Conservation (phyloP, 2,329 filamentous ascomycete species). For the Cladosporium colombiae region DNA sequence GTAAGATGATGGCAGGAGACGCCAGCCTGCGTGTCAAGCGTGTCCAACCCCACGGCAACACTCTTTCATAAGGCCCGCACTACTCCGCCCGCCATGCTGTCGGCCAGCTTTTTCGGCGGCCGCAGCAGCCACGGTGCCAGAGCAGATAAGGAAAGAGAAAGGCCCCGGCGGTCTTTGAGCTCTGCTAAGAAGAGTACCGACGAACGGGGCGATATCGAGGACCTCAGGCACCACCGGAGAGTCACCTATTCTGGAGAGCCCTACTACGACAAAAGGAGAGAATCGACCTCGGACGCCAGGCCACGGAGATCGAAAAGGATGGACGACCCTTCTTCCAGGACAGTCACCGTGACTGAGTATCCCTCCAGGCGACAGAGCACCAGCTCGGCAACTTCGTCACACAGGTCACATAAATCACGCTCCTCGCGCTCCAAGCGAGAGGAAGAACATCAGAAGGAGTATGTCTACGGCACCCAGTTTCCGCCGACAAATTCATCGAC, state of each 20-base stretch:
- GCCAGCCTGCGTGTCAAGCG: conserved; percentile 15
- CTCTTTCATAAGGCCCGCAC: conserved; percentile 4
- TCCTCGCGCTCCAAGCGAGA: conserved; percentile 16
- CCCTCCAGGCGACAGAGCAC: conserved; percentile 15
- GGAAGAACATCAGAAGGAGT: conserved; percentile 8
- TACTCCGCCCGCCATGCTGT: conserved; percentile 22
- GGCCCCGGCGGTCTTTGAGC: conserved; percentile 24
- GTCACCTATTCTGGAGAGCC: conserved; percentile 40
- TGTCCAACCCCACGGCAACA: conserved; percentile 15
- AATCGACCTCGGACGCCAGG: neutral
- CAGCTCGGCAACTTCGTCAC: conserved; percentile 14
- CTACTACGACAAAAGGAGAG: conserved; percentile 23
- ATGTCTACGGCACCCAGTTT: conserved; percentile 20
- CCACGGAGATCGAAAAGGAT: conserved; percentile 1
- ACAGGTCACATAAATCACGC: conserved; percentile 14
- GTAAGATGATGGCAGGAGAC: conserved; percentile 9
- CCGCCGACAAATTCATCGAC: conserved; percentile 1
- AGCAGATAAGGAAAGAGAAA: conserved; percentile 16
- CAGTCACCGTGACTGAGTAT: conserved; percentile 21
- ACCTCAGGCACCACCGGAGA: conserved; percentile 40
- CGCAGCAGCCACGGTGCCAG: conserved; percentile 25
- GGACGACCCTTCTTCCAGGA: conserved; percentile 17
- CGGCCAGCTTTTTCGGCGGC: conserved; percentile 26
- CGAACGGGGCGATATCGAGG: conserved; percentile 42
- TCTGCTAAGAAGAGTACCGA: conserved; percentile 23